phyloP scores from a whole-genome alignment of 371 early-diverging fungal genomes.

The Mortierella sp. region DNA sequence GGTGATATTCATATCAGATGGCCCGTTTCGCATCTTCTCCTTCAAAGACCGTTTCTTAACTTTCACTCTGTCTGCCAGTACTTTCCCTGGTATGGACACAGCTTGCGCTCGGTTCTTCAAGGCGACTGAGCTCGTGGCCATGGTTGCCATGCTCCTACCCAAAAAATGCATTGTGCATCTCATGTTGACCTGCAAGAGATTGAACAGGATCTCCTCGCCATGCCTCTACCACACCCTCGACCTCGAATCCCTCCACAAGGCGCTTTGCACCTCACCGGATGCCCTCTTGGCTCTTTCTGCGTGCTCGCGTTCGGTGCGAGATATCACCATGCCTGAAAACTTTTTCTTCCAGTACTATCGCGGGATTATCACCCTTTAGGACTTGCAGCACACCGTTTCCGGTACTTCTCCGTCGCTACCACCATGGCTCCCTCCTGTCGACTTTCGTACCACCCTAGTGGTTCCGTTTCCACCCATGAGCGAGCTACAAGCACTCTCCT shows the following conservation, averaged over 20 bases:
- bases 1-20: too few species aligned
- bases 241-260: background rate
- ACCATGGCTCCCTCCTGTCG: background rate
- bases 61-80: too few species aligned
- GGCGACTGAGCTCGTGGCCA: background rate
- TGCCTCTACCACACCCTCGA: background rate
- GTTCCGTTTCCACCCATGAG: constrained; percentile 3
- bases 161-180: background rate
- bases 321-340: background rate
- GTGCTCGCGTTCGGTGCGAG: background rate
- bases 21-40: too few species aligned
- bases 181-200: background rate
- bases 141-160: background rate
- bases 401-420: background rate
- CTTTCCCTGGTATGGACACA: background rate
- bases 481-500: background rate
- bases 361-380: background rate
- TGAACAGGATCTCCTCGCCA: background rate
- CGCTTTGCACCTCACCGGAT: background rate
- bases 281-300: background rate
- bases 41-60: too few species aligned
- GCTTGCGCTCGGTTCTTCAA: background rate
- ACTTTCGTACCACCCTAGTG: background rate
- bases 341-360: background rate
- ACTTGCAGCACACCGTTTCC: background rate